Conservation (phyloP, 352 stramenopile genomes). For the Phytophthora sp. region DNA sequence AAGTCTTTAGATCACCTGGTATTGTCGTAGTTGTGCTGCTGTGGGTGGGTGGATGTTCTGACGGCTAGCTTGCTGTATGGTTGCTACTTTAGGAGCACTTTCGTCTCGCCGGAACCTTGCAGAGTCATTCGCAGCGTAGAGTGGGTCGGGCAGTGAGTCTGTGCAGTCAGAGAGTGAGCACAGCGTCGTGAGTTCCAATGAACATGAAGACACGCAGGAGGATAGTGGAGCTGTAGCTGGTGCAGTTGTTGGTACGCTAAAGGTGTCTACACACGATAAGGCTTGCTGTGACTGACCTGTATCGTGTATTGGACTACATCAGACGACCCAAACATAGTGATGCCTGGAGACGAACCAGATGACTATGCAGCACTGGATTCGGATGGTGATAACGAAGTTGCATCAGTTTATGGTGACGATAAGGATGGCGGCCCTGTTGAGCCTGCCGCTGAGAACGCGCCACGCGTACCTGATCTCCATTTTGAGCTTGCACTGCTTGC, state of each 20-base stretch:
- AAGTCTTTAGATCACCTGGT: too few relatives aligned
- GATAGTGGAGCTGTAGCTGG: neutral
- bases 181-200: too few relatives aligned
- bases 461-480: neutral
- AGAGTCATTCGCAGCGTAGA: too few relatives aligned
- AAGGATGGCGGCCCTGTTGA: neutral
- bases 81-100: too few relatives aligned
- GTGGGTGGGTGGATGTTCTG: too few relatives aligned
- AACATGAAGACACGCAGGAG: too few relatives aligned
- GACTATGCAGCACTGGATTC: slow-evolving; percentile 13
- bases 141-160: too few relatives aligned
- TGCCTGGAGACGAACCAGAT: neutral
- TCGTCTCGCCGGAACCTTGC: too few relatives aligned
- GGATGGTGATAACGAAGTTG: neutral
- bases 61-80: too few relatives aligned
- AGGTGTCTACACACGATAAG: slow-evolving; percentile 7
- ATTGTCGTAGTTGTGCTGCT: too few relatives aligned
- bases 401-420: slow-evolving; percentile 12
- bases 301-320: slow-evolving; percentile 16
- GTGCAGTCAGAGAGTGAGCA: too few relatives aligned
- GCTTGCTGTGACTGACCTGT: slow-evolving; percentile 1
- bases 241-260: neutral
- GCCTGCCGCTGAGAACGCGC: neutral
- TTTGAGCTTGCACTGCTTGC: slow-evolving; percentile 12
- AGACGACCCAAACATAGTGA: slow-evolving; percentile 7